phyloP scores from a whole-genome alignment of 306 rosid genomes.

The Inga oerstediana region DNA sequence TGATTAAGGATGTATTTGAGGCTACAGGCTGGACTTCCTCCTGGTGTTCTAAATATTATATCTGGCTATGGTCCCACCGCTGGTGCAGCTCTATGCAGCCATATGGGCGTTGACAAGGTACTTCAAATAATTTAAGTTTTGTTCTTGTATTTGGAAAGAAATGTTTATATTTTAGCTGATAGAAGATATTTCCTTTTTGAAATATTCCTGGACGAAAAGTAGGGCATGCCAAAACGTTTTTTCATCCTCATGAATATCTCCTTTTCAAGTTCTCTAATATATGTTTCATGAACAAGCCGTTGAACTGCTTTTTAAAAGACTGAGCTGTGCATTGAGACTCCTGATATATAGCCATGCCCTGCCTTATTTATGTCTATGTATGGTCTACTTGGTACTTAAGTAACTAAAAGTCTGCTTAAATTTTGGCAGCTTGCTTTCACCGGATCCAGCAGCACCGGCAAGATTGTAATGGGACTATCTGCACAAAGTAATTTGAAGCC shows the following conservation, averaged over 20 bases:
- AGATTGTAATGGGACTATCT: slow-evolving; percentile 52
- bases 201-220: background rate
- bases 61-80: slow-evolving; percentile 79
- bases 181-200: background rate
- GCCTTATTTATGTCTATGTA: background rate
- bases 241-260: slow-evolving; percentile 5
- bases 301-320: background rate
- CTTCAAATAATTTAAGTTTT: background rate
- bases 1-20: slow-evolving; percentile 21
- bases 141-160: background rate
- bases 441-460: slow-evolving; percentile 72
- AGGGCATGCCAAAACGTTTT: background rate
- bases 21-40: slow-evolving; percentile 80
- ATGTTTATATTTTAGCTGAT: background rate
- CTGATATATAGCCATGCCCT: background rate
- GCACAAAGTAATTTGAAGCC: slow-evolving; percentile 74
- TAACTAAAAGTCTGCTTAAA: slow-evolving; percentile 18
- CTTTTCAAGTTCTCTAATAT: background rate
- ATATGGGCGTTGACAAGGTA: slow-evolving; percentile 86
- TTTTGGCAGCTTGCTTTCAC: slow-evolving; percentile 75
- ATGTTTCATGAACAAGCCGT: background rate
- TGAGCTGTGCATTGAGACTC: background rate
- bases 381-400: background rate
- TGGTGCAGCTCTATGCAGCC: slow-evolving; percentile 76
- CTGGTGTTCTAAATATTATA: slow-evolving; percentile 68